Evolutionary conservation across 179 eudicot genomes (phyloP).

Genomic region (Corrigiola litoralis): DNA sequence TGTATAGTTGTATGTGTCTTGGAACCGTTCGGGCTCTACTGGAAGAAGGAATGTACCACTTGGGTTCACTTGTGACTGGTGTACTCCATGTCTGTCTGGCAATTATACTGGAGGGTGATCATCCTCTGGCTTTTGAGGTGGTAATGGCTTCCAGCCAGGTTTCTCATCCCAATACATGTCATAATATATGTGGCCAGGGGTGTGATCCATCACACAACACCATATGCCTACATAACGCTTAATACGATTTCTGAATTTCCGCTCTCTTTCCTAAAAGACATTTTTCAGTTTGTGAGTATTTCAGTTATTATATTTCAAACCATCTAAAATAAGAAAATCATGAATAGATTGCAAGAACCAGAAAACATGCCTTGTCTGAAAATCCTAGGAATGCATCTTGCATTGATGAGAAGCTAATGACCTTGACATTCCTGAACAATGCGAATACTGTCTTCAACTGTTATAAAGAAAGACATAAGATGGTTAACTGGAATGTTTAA

Average conservation of each 20-base stretch:
- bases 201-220: slow-evolving; percentile 75
- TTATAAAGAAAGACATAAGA: background rate
- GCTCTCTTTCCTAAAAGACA: slow-evolving; percentile 52
- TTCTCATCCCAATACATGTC: slow-evolving; percentile 99
- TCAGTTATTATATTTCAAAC: background rate
- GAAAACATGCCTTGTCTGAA: slow-evolving; percentile 58
- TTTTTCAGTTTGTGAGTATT: slow-evolving; percentile 4
- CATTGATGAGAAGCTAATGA: slow-evolving; percentile 78
- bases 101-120: slow-evolving; percentile 70
- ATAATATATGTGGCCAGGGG: slow-evolving; percentile 88
- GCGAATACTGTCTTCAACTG: slow-evolving; percentile 61
- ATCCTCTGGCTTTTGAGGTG: slow-evolving; percentile 76
- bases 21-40: background rate
- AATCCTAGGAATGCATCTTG: slow-evolving; percentile 83
- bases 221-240: slow-evolving; percentile 79
- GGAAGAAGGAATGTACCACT: background rate
- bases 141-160: slow-evolving; percentile 82
- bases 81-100: background rate
- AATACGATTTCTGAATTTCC: slow-evolving; percentile 68
- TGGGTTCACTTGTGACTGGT: background rate
- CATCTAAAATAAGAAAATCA: background rate
- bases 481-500: background rate
- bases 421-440: slow-evolving; percentile 62
- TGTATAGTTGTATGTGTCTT: too few relatives aligned
- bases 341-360: background rate